Evolutionary conservation across 2,329 filamentous ascomycete genomes (phyloP), one percentile per base, ranked within the genome.

Genomic region (Fonsecaea erecta): DNA sequence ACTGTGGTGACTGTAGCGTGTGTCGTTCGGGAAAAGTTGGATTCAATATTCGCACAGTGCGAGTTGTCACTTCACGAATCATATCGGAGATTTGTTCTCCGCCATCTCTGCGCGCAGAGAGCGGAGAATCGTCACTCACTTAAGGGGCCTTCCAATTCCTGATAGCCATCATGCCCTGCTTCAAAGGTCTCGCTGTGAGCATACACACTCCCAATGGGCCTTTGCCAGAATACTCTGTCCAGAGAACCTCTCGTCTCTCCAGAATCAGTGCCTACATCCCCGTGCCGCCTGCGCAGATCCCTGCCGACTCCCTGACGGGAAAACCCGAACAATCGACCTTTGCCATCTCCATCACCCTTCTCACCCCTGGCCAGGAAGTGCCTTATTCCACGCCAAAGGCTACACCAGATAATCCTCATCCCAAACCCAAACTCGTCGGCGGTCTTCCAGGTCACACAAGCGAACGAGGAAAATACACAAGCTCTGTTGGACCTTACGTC

Each of bases 101-200:
- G 58, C 51, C 59, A 43, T 53, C 63, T 62, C 56, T 68, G 55
- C 52, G 62, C 30, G 61, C 66, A 64, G 63, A 66, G 63, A 58
- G 66, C 60, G 66, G 66, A 68, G 66, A 58, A 58, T 63, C 43
- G 53, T 40, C 21, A 37, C 18, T 37, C 34, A 14, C 32, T 54
- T 32, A 57, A 52, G 26, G 40, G 43, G 21, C 21, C 37, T 35
- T 52, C 60, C 32, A 28, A 55, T 43, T 51, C 14, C 34, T 18
- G 18, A 24, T 43, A 30, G 52, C 52, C 64, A 65, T 14, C 54
- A 91, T 91, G 95, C 95, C 95, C 83, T 98, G 93, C 87, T 99
- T 98, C 84, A 96, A 98, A 84, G 95, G 95, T 80, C 93, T 99
- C 81, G 94, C 95, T 74, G 94, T 98, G 77, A 96, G 92, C 85